Evolutionary conservation across 2,329 filamentous ascomycete genomes (phyloP).

Genomic region (Aureobasidium pullulans): DNA sequence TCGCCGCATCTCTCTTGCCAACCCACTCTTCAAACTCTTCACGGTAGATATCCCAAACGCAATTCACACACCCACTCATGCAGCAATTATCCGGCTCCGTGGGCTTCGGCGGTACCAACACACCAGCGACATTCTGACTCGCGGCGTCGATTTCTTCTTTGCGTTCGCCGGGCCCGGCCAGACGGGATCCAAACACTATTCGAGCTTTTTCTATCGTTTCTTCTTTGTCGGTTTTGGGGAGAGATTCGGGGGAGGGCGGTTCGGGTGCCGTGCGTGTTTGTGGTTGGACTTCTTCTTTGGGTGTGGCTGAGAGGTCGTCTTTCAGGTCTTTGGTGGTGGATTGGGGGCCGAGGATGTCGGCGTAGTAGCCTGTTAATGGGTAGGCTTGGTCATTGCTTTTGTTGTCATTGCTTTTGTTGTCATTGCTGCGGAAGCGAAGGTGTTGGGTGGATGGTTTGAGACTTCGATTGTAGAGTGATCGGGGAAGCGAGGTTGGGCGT

Average conservation of each 20-base stretch:
- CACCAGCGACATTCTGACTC: conserved; percentile 63
- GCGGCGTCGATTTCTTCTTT: conserved; percentile 52
- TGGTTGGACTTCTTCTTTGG: conserved; percentile 22
- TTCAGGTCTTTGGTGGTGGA: conserved; percentile 15
- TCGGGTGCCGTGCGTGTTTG: conserved; percentile 27
- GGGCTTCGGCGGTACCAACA: conserved; percentile 75
- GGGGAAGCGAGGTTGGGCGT: not conserved
- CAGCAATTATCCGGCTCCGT: conserved; percentile 96
- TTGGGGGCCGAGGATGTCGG: conserved; percentile 17
- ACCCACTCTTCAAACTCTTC: conserved; percentile 93
- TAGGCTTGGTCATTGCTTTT: conserved; percentile 6
- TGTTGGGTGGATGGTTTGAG: not conserved
- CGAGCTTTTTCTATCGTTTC: conserved; percentile 51
- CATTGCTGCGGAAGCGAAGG: not conserved
- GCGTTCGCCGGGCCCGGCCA: conserved; percentile 66
- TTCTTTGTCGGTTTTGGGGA: conserved; percentile 43
- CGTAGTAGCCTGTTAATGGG: conserved; percentile 20
- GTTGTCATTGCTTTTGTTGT: not conserved
- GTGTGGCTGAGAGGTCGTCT: not conserved
- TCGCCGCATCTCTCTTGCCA: conserved; percentile 55
- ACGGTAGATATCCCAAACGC: conserved; percentile 86
- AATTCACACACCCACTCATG: conserved; percentile 97
- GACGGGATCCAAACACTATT: conserved; percentile 74
- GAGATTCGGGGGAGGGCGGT: conserved; percentile 27
- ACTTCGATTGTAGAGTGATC: not conserved